Conservation (phyloP, 2,329 filamentous ascomycete genomes). For the Penicillium fuscoglaucum region DNA sequence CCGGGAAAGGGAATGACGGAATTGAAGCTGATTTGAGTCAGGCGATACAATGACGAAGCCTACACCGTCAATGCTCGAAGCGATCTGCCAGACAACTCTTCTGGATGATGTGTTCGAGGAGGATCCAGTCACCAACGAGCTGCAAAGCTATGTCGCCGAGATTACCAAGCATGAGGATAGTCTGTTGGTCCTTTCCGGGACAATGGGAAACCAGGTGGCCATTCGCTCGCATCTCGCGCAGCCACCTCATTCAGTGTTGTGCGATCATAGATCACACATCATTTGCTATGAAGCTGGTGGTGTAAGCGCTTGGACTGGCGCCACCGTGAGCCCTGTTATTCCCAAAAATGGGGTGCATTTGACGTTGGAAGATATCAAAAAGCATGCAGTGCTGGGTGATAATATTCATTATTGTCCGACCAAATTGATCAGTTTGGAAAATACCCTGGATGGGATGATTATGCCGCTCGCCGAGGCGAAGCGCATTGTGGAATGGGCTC, state of each 20-base stretch:
- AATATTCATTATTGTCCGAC: slow-evolving; percentile 80
- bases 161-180: slow-evolving; percentile 74
- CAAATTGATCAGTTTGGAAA: slow-evolving; percentile 78
- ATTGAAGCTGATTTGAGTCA: slow-evolving; percentile 28
- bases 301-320: slow-evolving; percentile 69
- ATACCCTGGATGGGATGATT: slow-evolving; percentile 77
- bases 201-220: slow-evolving; percentile 90
- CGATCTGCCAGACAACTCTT: slow-evolving; percentile 72
- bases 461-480: slow-evolving; percentile 72
- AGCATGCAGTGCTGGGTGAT: slow-evolving; percentile 60
- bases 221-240: slow-evolving; percentile 74
- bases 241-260: slow-evolving; percentile 77
- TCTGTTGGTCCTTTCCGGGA: slow-evolving; percentile 82
- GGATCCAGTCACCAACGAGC: slow-evolving; percentile 72
- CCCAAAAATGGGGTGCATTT: slow-evolving; percentile 72
- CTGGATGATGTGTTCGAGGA: slow-evolving; percentile 82
- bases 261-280: slow-evolving; percentile 78
- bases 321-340: slow-evolving; percentile 65
- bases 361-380: slow-evolving; percentile 73
- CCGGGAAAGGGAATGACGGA: background rate
- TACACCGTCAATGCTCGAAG: slow-evolving; percentile 76
- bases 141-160: slow-evolving; percentile 72
- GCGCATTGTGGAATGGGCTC: slow-evolving; percentile 70
- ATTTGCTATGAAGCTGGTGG: slow-evolving; percentile 65
- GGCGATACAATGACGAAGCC: slow-evolving; percentile 74